These are phyloP conservation scores for Manihot esculenta DNA, from an alignment of 441 rosid species.

Conservation along the genomic window DNA sequence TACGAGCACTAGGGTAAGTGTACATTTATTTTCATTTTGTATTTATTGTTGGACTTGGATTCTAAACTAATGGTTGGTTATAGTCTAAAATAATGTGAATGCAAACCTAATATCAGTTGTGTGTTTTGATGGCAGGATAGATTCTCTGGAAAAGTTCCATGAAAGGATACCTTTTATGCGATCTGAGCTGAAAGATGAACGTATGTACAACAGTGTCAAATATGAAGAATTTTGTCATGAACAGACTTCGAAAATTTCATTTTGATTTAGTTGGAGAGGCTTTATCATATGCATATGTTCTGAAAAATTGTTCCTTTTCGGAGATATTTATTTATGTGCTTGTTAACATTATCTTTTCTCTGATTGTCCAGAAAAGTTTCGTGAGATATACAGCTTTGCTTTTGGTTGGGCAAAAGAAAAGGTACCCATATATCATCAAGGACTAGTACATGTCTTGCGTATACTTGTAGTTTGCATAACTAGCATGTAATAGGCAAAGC, in stretches of 20 bases:
- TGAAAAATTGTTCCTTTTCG: not conserved
- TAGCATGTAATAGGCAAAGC: not conserved
- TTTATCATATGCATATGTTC: not conserved
- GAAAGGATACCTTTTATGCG: constrained; percentile 21
- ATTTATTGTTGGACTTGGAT: not conserved
- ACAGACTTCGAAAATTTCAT: not conserved
- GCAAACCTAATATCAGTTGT: constrained; percentile 16
- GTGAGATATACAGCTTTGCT: constrained; percentile 90
- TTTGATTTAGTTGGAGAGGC: not conserved
- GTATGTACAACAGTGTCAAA: constrained; percentile 40
- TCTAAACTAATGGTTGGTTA: constrained; percentile 4
- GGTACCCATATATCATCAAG: constrained; percentile 35
- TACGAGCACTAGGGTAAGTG: constrained; percentile 73
- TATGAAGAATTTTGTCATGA: not conserved
- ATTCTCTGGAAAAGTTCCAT: constrained; percentile 58
- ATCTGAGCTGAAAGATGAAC: constrained; percentile 65
- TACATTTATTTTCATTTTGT: constrained; percentile 4
- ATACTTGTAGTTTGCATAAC: not conserved
- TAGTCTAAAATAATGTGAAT: constrained; percentile 15
- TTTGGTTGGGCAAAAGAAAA: constrained; percentile 99
- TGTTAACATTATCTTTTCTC: constrained; percentile 26
- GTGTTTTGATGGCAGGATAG: constrained; percentile 64
- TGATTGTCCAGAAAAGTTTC: constrained; percentile 75
- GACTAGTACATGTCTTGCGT: not conserved
- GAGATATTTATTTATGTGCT: not conserved